Percentiles rank a stretch among this genome's conserved stretches.
These are phyloP conservation scores for Lentinula aciculospora DNA, from an alignment of 768 basidiomycete species.

Conservation along the genomic window DNA sequence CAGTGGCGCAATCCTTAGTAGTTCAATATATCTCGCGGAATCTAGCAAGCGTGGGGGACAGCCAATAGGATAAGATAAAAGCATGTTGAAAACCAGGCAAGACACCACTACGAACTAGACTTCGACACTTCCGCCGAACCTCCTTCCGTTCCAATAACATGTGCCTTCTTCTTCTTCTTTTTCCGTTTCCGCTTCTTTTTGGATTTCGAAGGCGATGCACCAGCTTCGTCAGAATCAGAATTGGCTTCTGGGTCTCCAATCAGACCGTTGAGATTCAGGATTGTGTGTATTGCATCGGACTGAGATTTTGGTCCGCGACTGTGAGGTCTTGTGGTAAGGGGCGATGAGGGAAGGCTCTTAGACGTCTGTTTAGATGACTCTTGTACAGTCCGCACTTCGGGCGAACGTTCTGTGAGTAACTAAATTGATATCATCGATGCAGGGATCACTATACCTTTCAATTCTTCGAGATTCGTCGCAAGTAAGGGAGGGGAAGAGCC, in stretches of 20 bases:
- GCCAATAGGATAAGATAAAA: too few species aligned
- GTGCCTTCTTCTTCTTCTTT: constrained; percentile 5
- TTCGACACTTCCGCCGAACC: not conserved
- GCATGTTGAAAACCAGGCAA: too few species aligned
- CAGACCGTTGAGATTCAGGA: constrained; percentile 5
- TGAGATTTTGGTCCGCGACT: not conserved
- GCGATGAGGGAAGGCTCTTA: not conserved
- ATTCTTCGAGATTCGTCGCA: not conserved
- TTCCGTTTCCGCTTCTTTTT: constrained; percentile 7
- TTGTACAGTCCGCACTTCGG: not conserved
- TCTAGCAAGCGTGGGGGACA: too few species aligned
- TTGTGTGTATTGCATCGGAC: not conserved
- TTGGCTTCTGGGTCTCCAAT: not conserved
- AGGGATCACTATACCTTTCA: not conserved
- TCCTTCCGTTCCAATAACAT: not conserved
- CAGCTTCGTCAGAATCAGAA: not conserved
- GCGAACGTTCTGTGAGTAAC: not conserved
- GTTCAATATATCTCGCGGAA: too few species aligned
- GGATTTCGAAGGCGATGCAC: not conserved
- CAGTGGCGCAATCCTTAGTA: too few species aligned
- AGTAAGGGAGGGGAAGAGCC: not conserved
- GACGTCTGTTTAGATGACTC: not conserved
- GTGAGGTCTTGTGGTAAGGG: not conserved
- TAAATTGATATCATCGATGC: not conserved
- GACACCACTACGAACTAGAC: not conserved